Percentiles rank a stretch among this genome's conserved stretches.
Conservation (phyloP, 2,329 filamentous ascomycete genomes). For the Pyricularia grisea region DNA sequence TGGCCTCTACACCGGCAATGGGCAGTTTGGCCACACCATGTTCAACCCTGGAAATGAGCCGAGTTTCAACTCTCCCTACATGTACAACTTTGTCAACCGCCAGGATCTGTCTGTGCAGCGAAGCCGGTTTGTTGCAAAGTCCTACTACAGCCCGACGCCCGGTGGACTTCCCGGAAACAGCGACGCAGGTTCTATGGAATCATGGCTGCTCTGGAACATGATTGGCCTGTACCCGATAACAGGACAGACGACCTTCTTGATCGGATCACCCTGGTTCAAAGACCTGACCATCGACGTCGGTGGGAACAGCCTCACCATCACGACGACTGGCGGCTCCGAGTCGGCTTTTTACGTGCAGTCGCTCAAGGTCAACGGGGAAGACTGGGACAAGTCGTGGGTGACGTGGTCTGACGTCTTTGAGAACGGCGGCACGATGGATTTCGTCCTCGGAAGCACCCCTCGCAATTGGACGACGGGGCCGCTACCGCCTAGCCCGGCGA, state of each 20-base stretch:
- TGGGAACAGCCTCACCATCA: conserved; percentile 44
- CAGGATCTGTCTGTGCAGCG: conserved; percentile 52
- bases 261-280: conserved; percentile 54
- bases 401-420: conserved; percentile 58
- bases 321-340: conserved; percentile 34
- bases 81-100: conserved; percentile 57
- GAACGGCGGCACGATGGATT: conserved; percentile 52
- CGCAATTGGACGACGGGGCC: conserved; percentile 50
- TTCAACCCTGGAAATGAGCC: conserved; percentile 48
- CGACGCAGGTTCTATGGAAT: conserved; percentile 66
- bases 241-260: conserved; percentile 59
- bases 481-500: conserved; percentile 34
- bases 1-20: conserved; percentile 29
- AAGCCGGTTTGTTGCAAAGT: conserved; percentile 48
- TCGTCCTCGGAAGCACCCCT: conserved; percentile 45
- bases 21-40: conserved; percentile 37
- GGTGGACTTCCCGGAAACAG: conserved; percentile 58
- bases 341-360: conserved; percentile 52
- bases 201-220: conserved; percentile 60
- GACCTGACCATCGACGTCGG: conserved; percentile 51
- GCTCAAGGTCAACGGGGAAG: conserved; percentile 52
- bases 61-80: conserved; percentile 56
- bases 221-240: conserved; percentile 60
- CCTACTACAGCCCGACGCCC: conserved; percentile 45
- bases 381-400: conserved; percentile 57